Base-by-base conservation (phyloP, 2,329 filamentous ascomycete genomes). In the Aspergillus quadricinctus region DNA sequence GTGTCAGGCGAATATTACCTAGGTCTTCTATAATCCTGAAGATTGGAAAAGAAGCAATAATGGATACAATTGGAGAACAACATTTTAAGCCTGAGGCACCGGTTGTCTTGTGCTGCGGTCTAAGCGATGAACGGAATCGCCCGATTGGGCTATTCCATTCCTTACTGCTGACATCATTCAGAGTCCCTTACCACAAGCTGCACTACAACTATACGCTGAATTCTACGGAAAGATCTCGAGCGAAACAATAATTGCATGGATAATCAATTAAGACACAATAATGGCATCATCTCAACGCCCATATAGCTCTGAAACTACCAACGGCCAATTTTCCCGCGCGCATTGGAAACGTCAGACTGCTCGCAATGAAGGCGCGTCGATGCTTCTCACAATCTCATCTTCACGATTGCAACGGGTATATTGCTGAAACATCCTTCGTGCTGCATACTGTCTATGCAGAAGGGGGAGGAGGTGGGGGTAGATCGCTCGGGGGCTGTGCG, bases 381-480 rank as follows among this genome's bases (percentile, higher is more conserved):
- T 43, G 11, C 40, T 21, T 43, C 40, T 21, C 19, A 21, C 4
- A 23, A 43, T 43, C 7, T 11, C 4, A 23, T 21, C 21, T 25
- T 27, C 11, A 23, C 3, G 11, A 27, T 11, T 31, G 23, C n/a
- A 21, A 23, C 27, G 19, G 19, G 23, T 37, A 31, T 52, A 53
- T 28, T 51, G 17, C 23, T 48, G 19, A n/a, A 31, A 10, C n/a
- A 25, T 49, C 48, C 28, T 31, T 50, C 9, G 21, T 17, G 49
- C 7, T 40, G 25, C 41, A 23, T 31, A 8, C 37, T 50, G 31
- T 50, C 67, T 61, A 75, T 51, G 69, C 67, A n/a, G 74, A 71
- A 43, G 85, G 84, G 53, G 82, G 82, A 40, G 85, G 85, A 25
- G 88, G 86, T 23, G 85, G 86, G 60, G 82, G 83, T 59, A 80